Base-by-base conservation (phyloP, 2,329 filamentous ascomycete species). In the Tolypocladium tropicale region DNA sequence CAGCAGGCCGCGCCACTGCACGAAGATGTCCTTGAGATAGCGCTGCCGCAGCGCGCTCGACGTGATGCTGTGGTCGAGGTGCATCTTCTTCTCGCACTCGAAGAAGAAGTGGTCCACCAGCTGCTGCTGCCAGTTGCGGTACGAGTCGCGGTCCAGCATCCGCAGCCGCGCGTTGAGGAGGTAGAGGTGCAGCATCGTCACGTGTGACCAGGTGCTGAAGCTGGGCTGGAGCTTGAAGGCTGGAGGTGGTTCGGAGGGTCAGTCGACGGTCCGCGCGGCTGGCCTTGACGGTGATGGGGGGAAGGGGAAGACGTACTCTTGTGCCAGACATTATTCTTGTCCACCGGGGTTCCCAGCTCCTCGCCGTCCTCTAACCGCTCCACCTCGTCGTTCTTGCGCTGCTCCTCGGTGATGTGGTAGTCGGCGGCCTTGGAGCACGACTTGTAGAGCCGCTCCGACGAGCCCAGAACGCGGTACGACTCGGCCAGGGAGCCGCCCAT, bases 181-280 rank as follows among this genome's bases (percentile, higher is more conserved):
- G 77, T 96, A 97, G 81, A 99, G 88, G 77, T 99, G 93, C 57
- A 99, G 81, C 79, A 96, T 95, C 37, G 92, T 94, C 49, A 97
- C 86, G 72, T 97, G 92, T 23, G 91, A 89, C 94, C 94, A 99
- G 56, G 89, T 93, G 68, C 86, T 92, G 72, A 99, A 99, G 0
- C 91, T 97, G 1, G 91, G 89, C 34, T 82, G 79, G 21, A 99
- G 82, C 30, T 82, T 82, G 60, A 96, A 83, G 53, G 86, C 90
- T 95, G 65, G 36, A 2, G 18, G 4, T 3, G 16, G 9, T 4
- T 5, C 0, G 28, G 46, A 10, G 21, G 7, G 46, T 49, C 10
- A 49, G 46, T 32, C 46, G 18, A 49, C 43, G 43, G 55, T 30
- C 23, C 36, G 3, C 0, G 41, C 23, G 9, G 41, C 12, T 9